Evolutionary conservation across 225 moss, liverwort and hornwort species (phyloP).

Genomic region (Pleurozium schreberi): DNA sequence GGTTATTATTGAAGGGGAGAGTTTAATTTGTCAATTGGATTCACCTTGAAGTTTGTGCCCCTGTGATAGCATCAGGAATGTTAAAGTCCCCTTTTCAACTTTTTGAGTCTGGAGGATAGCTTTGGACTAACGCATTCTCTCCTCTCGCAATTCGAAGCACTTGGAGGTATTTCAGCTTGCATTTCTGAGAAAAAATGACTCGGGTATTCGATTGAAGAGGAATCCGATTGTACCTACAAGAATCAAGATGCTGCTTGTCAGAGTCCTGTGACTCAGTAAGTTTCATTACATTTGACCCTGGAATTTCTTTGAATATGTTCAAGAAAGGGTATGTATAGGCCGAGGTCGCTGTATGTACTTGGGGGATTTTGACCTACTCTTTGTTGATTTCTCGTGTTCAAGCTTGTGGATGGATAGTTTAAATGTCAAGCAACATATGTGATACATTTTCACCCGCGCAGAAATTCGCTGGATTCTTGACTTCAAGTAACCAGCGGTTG

Average conservation of each 20-base stretch:
- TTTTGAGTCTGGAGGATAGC: not conserved
- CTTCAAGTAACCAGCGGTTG: not conserved
- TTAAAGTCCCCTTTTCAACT: not conserved
- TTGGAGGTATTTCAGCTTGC: not conserved
- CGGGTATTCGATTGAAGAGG: not conserved
- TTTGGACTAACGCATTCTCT: not conserved
- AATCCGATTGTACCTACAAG: not conserved
- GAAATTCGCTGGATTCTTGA: not conserved
- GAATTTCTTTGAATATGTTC: not conserved
- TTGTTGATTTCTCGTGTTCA: not conserved
- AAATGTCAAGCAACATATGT: not conserved
- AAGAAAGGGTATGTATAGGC: not conserved
- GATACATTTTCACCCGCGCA: not conserved
- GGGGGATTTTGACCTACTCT: not conserved
- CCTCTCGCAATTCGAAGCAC: not conserved
- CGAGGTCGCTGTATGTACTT: not conserved
- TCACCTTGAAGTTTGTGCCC: not conserved
- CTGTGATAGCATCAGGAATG: not conserved
- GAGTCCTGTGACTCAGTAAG: constrained; percentile 7
- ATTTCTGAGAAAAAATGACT: not conserved
- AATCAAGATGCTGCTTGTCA: not conserved
- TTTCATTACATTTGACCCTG: not conserved
- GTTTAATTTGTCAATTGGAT: not conserved
- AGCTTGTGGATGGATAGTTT: not conserved
- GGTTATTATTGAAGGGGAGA: not conserved